These are phyloP conservation scores for Botrytis squamosa DNA, from an alignment of 2,329 filamentous ascomycete genomes.

Conservation along the genomic window DNA sequence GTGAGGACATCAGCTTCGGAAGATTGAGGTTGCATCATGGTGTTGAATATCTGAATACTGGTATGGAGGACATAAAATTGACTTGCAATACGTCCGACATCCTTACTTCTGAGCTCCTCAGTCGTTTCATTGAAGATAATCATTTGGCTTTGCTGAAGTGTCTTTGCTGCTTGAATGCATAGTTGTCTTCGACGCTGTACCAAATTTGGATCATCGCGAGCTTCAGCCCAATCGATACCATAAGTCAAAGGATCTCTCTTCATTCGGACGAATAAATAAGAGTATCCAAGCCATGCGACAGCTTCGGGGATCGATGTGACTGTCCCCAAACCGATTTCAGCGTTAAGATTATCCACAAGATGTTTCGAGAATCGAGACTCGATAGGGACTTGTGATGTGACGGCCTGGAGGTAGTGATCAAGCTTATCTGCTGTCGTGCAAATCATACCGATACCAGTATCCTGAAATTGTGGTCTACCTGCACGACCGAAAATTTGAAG, in stretches of 20 bases:
- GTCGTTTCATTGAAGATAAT: conserved; percentile 96
- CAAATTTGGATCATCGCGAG: conserved; percentile 80
- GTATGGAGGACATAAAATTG: conserved; percentile 95
- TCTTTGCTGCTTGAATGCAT: conserved; percentile 82
- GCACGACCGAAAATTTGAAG: conserved; percentile 98
- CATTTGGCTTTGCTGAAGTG: conserved; percentile 93
- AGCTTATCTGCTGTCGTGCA: conserved; percentile 95
- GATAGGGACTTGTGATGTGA: conserved; percentile 94
- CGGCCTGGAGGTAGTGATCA: conserved; percentile 83
- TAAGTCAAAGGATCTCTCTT: conserved; percentile 86
- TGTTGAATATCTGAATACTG: conserved; percentile 94
- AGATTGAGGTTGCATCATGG: conserved; percentile 81
- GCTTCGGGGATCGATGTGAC: conserved; percentile 93
- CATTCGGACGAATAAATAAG: conserved; percentile 97
- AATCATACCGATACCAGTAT: conserved; percentile 97
- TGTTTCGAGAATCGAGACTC: conserved; percentile 95
- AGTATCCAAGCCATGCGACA: conserved; percentile 97
- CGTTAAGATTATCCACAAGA: conserved; percentile 94
- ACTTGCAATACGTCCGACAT: conserved; percentile 93
- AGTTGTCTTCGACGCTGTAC: conserved; percentile 83
- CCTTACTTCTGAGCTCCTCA: conserved; percentile 89
- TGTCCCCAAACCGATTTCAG: conserved; percentile 88
- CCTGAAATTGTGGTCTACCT: conserved; percentile 95
- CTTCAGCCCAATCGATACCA: conserved; percentile 92
- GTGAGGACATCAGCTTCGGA: conserved; percentile 90